phyloP scores from a whole-genome alignment of 2,329 filamentous ascomycete genomes.

The Trichoderma sp. region DNA sequence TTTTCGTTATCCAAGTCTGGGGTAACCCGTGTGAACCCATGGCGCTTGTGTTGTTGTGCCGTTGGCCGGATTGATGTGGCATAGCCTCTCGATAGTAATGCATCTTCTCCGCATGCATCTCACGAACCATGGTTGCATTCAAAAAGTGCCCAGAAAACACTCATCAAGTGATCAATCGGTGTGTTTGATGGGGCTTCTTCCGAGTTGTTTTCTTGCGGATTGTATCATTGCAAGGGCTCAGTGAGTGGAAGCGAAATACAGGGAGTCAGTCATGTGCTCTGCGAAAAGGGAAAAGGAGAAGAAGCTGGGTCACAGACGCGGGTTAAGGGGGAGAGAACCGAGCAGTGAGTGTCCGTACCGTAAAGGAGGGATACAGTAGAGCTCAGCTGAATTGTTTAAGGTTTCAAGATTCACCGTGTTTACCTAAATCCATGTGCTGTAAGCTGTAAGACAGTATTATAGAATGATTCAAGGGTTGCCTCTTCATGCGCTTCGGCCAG shows the following conservation, averaged over 20 bases:
- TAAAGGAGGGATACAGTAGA: background rate
- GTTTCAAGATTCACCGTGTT: background rate
- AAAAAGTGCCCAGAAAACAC: background rate
- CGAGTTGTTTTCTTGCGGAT: slow-evolving; percentile 4
- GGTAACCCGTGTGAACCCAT: background rate
- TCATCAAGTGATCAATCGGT: slow-evolving; percentile 1
- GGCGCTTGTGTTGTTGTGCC: background rate
- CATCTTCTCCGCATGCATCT: background rate
- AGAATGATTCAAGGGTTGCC: background rate
- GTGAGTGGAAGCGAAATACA: slow-evolving; percentile 3
- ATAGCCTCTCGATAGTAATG: background rate
- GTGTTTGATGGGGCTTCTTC: background rate
- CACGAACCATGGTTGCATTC: background rate
- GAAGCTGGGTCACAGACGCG: background rate
- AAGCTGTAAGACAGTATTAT: background rate
- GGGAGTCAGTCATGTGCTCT: slow-evolving; percentile 10
- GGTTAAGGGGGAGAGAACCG: background rate
- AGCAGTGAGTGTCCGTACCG: background rate
- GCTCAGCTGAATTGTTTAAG: background rate
- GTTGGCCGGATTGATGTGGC: background rate
- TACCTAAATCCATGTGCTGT: background rate
- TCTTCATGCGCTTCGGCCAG: background rate
- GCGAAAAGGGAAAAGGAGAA: background rate
- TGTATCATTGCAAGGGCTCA: background rate
- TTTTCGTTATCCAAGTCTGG: background rate